Base-by-base conservation (phyloP, 2,329 filamentous ascomycete species). In the Pleurostoma richardsiae region DNA sequence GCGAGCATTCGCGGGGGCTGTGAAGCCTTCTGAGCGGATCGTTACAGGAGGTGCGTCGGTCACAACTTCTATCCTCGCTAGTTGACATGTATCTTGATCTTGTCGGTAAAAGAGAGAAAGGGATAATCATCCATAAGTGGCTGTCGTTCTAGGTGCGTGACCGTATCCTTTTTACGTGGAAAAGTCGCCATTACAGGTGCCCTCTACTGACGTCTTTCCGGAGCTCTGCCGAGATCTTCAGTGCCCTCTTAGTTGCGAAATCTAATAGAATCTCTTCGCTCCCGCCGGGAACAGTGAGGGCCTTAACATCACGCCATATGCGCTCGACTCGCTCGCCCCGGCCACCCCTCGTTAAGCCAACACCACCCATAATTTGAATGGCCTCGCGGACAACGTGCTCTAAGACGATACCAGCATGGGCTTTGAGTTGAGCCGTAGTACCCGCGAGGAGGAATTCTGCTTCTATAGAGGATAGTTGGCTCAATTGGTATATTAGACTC, bases 401-500 rank as follows among this genome's bases (percentile, higher is more conserved):
- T 29, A 52, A 39, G 4, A 52, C 48, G 27, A 52, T 51, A 2
- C 48, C 53, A 28, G 51, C 46, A 10, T 54, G 46, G 3, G 52
- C 53, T 39, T 55, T 55, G 39, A 55, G 47, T 40, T 49, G 46
- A 8, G 52, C 52, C 2, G 48, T 54, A 4, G 49, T 48, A 2
- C 52, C 54, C 4, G 48, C 50, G 6, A 58, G 59, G 53, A 61
- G 57, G 60, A 40, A 68, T 54, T 41, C 49, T 19, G 45, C 49
- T 39, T 53, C 52, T 3, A 45, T 28, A 4, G 45, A 40, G 19
- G 49, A 42, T 4, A 50, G 28, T n/a, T 46, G 30, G 6, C 44
- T 45, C 31, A 76, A 69, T 31, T 76, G 65, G 40, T 75, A 73
- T 8, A 76, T 75, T 4, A 81, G 19, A 28, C 47, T 52, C 47